Conservation (phyloP, 2,329 filamentous ascomycete species). For the Penicillium sp. region DNA sequence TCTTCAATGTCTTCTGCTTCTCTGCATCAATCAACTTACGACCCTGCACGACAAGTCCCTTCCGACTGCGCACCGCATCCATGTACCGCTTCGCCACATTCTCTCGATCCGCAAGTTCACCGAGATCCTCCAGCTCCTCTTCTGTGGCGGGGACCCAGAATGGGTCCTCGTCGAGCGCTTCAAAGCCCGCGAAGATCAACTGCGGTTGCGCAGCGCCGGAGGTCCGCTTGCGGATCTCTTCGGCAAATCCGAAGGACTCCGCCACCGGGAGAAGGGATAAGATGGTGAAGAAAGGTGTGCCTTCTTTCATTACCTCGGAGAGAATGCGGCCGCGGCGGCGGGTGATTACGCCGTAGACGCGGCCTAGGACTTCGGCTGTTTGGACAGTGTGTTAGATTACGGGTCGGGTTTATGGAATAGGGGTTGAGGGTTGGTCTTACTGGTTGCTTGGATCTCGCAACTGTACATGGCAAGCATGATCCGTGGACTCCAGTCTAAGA, state of each 20-base stretch:
- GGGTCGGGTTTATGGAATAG: not conserved
- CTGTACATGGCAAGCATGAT: constrained; percentile 96
- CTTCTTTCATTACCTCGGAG: constrained; percentile 88
- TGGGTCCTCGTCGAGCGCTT: constrained; percentile 90
- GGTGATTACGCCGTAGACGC: constrained; percentile 97
- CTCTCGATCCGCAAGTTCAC: constrained; percentile 88
- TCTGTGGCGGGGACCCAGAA: constrained; percentile 98
- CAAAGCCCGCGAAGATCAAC: constrained; percentile 88
- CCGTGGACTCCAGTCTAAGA: constrained; percentile 94
- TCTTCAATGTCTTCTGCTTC: constrained; percentile 79
- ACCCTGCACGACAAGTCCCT: constrained; percentile 82
- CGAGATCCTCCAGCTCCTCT: constrained; percentile 92
- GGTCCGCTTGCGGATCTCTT: constrained; percentile 94
- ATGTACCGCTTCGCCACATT: constrained; percentile 97
- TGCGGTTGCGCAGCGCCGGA: constrained; percentile 89
- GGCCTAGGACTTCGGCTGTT: constrained; percentile 82
- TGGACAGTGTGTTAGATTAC: constrained; percentile 17
- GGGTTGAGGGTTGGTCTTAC: constrained; percentile 47
- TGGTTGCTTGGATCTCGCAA: constrained; percentile 94
- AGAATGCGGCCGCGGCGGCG: constrained; percentile 85
- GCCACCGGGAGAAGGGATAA: constrained; percentile 83
- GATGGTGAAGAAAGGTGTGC: constrained; percentile 95
- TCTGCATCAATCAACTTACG: constrained; percentile 77
- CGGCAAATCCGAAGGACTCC: constrained; percentile 91
- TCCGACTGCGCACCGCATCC: constrained; percentile 79